phyloP scores from a whole-genome alignment of 2,329 filamentous ascomycete species.

The Pseudocercospora musae region DNA sequence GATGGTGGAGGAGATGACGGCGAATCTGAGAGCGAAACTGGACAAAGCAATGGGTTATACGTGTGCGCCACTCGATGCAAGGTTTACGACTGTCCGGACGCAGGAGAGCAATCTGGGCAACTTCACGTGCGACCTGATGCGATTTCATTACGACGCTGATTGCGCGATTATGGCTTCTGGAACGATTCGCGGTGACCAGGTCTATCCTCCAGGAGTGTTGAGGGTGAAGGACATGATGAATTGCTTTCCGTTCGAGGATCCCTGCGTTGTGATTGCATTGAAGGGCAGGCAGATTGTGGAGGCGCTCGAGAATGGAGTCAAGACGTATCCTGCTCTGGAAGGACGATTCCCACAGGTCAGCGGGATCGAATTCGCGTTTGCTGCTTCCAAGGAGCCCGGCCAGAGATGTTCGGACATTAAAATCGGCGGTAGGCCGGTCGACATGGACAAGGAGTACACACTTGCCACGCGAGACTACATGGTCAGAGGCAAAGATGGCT shows the following conservation, averaged over 20 bases:
- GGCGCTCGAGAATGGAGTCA: slow-evolving; percentile 82
- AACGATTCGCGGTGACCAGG: slow-evolving; percentile 82
- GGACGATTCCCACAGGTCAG: slow-evolving; percentile 82
- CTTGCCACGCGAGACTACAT: slow-evolving; percentile 85
- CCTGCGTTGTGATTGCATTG: slow-evolving; percentile 72
- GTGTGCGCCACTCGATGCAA: slow-evolving; percentile 74
- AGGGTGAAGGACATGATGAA: slow-evolving; percentile 55
- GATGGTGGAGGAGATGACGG: slow-evolving; percentile 67
- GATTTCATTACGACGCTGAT: slow-evolving; percentile 74
- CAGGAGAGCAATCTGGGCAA: slow-evolving; percentile 83
- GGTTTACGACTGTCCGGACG: slow-evolving; percentile 76
- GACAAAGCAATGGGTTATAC: slow-evolving; percentile 84
- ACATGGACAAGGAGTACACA: slow-evolving; percentile 63
- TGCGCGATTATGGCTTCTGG: slow-evolving; percentile 81
- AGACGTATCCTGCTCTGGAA: slow-evolving; percentile 76
- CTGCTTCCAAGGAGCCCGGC: slow-evolving; percentile 59
- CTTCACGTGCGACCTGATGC: slow-evolving; percentile 89
- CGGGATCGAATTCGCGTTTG: slow-evolving; percentile 72
- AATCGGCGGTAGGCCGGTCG: slow-evolving; percentile 60
- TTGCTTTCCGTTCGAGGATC: slow-evolving; percentile 84
- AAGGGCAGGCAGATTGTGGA: slow-evolving; percentile 69
- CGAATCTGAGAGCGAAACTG: slow-evolving; percentile 69
- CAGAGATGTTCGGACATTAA: slow-evolving; percentile 61
- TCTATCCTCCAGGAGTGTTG: slow-evolving; percentile 78
- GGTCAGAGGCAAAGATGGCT: slow-evolving; percentile 76